These are phyloP conservation scores for Solanum phureja DNA, from an alignment of 257 asterid genomes.

Conservation along the genomic window DNA sequence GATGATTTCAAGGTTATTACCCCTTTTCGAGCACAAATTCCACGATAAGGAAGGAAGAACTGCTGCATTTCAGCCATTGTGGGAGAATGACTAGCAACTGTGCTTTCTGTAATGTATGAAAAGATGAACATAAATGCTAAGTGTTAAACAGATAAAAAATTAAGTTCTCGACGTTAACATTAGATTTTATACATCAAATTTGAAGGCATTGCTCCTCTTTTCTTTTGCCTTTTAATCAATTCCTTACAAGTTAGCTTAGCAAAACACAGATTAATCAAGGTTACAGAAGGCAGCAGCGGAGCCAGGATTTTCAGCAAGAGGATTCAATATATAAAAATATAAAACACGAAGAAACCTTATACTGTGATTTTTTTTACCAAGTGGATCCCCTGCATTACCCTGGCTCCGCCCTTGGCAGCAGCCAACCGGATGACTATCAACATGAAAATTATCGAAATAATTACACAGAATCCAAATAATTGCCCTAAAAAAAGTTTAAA, in stretches of 20 bases:
- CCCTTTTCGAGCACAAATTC: constrained; percentile 88
- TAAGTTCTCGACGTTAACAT: neutral
- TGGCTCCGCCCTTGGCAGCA: neutral
- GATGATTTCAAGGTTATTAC: constrained; percentile 14
- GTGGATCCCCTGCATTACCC: neutral
- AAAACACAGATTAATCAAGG: neutral
- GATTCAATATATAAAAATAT: neutral
- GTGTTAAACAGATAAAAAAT: neutral
- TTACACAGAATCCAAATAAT: neutral
- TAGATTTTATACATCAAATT: neutral
- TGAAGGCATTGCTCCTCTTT: neutral
- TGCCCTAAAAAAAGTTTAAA: neutral
- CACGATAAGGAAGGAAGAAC: constrained; percentile 68
- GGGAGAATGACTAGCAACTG: constrained; percentile 20
- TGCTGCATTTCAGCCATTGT: constrained; percentile 48
- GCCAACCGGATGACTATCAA: neutral
- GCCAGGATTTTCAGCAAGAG: neutral
- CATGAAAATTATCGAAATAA: neutral
- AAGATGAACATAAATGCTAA: neutral
- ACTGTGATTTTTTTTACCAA: neutral
- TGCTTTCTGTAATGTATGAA: neutral
- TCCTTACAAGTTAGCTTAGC: neutral
- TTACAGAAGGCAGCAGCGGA: neutral
- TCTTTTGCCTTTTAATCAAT: neutral
- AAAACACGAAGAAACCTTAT: neutral